Conservation (phyloP, 2,329 filamentous ascomycete species). For the Nemania diffusa region DNA sequence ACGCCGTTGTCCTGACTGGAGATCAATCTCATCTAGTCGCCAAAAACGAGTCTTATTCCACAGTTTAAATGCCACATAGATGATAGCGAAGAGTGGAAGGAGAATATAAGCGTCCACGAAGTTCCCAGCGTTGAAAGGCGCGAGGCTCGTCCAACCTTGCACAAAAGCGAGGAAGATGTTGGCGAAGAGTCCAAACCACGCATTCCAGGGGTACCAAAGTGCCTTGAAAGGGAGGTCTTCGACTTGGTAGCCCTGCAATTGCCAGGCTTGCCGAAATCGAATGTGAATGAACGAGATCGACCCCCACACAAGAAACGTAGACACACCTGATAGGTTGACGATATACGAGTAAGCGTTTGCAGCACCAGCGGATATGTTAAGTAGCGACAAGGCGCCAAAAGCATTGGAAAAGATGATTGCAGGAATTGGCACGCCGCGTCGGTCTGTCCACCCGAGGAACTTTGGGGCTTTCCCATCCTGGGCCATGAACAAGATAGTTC, state of each 20-base stretch:
- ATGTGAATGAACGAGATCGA: constrained; percentile 77
- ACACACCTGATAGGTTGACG: constrained; percentile 75
- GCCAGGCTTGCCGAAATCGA: constrained; percentile 74
- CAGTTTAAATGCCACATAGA: constrained; percentile 66
- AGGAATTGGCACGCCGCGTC: constrained; percentile 68
- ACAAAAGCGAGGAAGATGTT: constrained; percentile 70
- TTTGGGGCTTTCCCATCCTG: constrained; percentile 76
- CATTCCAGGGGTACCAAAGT: constrained; percentile 65
- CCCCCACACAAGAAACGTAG: constrained; percentile 78
- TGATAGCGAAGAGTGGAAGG: constrained; percentile 67
- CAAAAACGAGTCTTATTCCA: constrained; percentile 63
- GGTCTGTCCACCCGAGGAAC: constrained; percentile 75
- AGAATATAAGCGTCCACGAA: constrained; percentile 74
- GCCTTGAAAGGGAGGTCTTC: constrained; percentile 67
- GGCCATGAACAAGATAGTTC: constrained; percentile 80
- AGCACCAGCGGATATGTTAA: constrained; percentile 76
- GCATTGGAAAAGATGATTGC: constrained; percentile 75
- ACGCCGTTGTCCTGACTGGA: constrained; percentile 64
- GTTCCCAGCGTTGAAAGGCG: constrained; percentile 66
- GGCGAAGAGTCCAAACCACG: constrained; percentile 67
- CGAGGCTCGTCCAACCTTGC: constrained; percentile 69
- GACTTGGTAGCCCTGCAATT: constrained; percentile 64
- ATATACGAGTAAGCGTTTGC: constrained; percentile 74
- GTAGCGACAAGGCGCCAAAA: constrained; percentile 77
- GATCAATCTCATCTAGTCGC: constrained; percentile 63